Evolutionary conservation across 2,329 filamentous ascomycete species (phyloP), one percentile per base, ranked within the genome.

Genomic region (Sphaerulina populicola): DNA sequence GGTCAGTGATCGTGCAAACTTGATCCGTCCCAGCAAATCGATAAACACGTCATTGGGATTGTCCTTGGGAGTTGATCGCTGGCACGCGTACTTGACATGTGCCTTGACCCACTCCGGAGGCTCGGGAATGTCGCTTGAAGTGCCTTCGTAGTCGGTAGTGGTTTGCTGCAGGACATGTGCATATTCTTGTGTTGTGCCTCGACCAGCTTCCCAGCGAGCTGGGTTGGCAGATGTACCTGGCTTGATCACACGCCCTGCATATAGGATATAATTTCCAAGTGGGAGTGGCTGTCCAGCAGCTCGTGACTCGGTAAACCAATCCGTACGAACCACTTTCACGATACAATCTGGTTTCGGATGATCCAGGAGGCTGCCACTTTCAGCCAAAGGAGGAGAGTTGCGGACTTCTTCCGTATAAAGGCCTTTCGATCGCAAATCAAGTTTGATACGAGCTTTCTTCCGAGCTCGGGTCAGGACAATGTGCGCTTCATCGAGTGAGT

Each of bases 31-130:
- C 4, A 98, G 75, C 54, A 86, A 76, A 0, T 77, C 70, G 38
- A 96, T 80, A 65, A 98, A 97, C 0, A 68, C 68, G 38, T 80
- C 74, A 60, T 97, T 97, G 0, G 86, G 85, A 0, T 82, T 75
- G 49, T 83, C 71, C 0, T 79, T 69, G 0, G 82, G 85, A 0
- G 89, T 88, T 1, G 81, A 79, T 21, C 91, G 81, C 65, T 94
- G 80, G 62, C 93, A 97, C 4, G 90, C 83, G 67, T 93, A 95
- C 5, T 74, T 74, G 9, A 80, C 72, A 27, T 78, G 75, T 49
- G 85, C 68, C 38, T 75, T 71, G 10, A 83, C 79, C 81, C 81
- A 94, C 2, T 79, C 78, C 1, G 89, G 90, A 10, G 87, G 69
- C 0, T 77, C 74, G 0, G 86, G 88, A 1, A 87, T 65, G 2